A percentile compares a stretch with the other conserved stretches of the same genome.
These are phyloP conservation scores for Ustilaginoidea virens DNA, from an alignment of 2,329 filamentous ascomycete genomes.

Conservation along the genomic window DNA sequence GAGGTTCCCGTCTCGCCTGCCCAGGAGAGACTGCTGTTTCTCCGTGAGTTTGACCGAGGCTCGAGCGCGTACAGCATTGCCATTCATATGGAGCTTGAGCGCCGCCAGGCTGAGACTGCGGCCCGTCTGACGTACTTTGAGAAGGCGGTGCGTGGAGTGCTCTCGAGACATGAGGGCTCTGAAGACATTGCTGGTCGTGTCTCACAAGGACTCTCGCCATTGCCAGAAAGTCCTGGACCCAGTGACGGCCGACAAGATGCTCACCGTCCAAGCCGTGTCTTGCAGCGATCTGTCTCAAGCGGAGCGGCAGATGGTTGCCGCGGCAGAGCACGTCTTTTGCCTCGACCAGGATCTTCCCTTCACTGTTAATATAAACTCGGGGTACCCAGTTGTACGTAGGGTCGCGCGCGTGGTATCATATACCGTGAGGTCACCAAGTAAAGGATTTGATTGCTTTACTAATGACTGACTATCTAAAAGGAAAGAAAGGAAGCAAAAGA, in stretches of 20 bases:
- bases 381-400: too few relatives aligned
- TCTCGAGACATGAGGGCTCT: slow-evolving; percentile 1
- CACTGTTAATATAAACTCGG: too few relatives aligned
- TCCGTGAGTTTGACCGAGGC: background rate
- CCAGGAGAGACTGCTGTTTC: background rate
- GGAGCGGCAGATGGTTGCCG: background rate
- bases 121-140: background rate
- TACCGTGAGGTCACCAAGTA: too few relatives aligned
- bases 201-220: background rate
- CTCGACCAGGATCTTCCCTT: background rate
- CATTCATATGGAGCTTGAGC: background rate
- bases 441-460: too few relatives aligned
- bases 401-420: too few relatives aligned
- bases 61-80: background rate
- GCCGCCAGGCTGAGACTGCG: too few relatives aligned
- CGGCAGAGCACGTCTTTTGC: background rate
- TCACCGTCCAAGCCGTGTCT: background rate
- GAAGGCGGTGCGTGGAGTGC: background rate
- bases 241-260: background rate
- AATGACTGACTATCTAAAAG: too few relatives aligned
- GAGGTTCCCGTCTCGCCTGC: background rate
- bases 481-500: too few relatives aligned
- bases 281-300: background rate
- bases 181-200: background rate
- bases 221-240: background rate